A percentile compares a stretch with the other conserved stretches of the same genome.
phyloP scores from a whole-genome alignment of 2,329 filamentous ascomycete genomes.

The Dichotomopilus funicola region DNA sequence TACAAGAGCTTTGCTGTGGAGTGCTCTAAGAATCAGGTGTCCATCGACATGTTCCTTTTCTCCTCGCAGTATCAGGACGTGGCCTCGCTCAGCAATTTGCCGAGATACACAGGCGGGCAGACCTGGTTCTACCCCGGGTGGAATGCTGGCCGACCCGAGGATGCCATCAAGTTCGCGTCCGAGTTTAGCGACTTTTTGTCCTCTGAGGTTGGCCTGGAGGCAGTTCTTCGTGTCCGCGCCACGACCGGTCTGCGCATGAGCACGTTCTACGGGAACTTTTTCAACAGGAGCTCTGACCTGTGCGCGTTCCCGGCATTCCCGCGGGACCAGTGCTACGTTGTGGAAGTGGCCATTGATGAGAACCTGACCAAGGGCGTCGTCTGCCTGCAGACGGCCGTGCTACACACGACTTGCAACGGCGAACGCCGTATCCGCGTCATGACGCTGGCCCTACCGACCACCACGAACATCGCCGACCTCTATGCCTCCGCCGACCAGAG shows the following conservation, averaged over 20 bases:
- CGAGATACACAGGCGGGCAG: constrained; percentile 92
- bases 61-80: constrained; percentile 96
- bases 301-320: constrained; percentile 98
- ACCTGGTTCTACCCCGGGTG: constrained; percentile 98
- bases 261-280: constrained; percentile 99
- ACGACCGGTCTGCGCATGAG: constrained; percentile 94
- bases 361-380: constrained; percentile 85
- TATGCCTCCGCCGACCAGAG: constrained; percentile 94
- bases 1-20: constrained; percentile 99
- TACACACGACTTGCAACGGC: constrained; percentile 96
- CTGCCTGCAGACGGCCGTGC: constrained; percentile 86
- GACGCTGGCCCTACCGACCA: constrained; percentile 88
- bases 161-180: constrained; percentile 94
- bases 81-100: constrained; percentile 89
- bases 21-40: constrained; percentile 98
- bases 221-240: constrained; percentile 88
- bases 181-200: constrained; percentile 98
- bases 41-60: constrained; percentile 97
- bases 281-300: constrained; percentile 94
- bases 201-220: constrained; percentile 90
- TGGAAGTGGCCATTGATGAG: constrained; percentile 97
- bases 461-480: constrained; percentile 79
- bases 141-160: constrained; percentile 89
- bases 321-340: constrained; percentile 93
- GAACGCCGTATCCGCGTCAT: constrained; percentile 92